Percentiles rank a stretch among this genome's conserved stretches.
Evolutionary conservation across 1,284 basidiomycete species (phyloP).

Genomic region (Papiliotrema nemorosa): DNA sequence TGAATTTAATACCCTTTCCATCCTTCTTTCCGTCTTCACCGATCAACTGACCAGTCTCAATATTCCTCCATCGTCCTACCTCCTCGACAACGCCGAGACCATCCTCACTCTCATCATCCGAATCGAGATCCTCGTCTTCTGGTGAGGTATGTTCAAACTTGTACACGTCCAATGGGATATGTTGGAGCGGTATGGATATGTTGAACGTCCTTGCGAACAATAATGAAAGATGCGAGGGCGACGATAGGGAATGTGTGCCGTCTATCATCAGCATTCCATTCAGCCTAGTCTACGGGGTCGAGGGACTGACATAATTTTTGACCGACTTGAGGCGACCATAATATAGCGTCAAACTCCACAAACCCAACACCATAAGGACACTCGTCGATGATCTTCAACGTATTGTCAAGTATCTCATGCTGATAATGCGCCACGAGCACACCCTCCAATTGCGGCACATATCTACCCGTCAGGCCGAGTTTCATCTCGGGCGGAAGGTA

Average conservation of each 20-base stretch:
- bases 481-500: conserved; percentile 7
- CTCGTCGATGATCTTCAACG: conserved; percentile 72
- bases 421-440: conserved; percentile 85
- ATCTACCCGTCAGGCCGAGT: conserved; percentile 55
- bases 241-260: conserved; percentile 82
- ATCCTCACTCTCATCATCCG: conserved; percentile 36
- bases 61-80: conserved; percentile 76
- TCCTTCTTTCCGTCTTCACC: conserved; percentile 64
- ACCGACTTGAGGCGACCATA: conserved; percentile 86
- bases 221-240: conserved; percentile 89
- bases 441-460: conserved; percentile 79
- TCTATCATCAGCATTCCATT: conserved; percentile 51
- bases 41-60: conserved; percentile 63
- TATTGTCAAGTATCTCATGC: conserved; percentile 64
- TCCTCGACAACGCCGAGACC: conserved; percentile 24
- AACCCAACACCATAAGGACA: conserved; percentile 79
- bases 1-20: conserved; percentile 68
- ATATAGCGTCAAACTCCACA: conserved; percentile 74
- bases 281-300: background rate
- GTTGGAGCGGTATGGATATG: conserved; percentile 88
- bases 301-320: conserved; percentile 69
- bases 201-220: conserved; percentile 95
- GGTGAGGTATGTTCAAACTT: conserved; percentile 70
- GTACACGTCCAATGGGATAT: conserved; percentile 78
- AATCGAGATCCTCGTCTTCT: conserved; percentile 28